Evolutionary conservation across 306 rosid genomes (phyloP).

Genomic region (Malus orientalis): DNA sequence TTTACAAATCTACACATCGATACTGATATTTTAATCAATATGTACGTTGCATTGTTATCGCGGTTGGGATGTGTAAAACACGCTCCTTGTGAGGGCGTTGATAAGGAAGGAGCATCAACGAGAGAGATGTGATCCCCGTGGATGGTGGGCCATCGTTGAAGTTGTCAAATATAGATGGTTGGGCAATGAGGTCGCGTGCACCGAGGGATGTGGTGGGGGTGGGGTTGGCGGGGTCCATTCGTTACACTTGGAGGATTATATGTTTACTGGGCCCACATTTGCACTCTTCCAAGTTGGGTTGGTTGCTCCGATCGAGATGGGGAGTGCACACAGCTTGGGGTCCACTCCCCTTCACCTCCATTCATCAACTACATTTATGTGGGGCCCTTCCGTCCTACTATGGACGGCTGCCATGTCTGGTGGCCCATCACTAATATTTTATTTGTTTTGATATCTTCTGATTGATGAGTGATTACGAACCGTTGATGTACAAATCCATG

Average conservation of each 20-base stretch:
- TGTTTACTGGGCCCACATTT: neutral
- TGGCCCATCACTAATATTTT: neutral
- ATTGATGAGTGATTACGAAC: too few species aligned
- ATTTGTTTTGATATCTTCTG: neutral
- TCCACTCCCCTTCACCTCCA: neutral
- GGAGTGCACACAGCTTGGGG: neutral
- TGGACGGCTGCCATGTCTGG: neutral
- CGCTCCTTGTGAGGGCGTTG: neutral
- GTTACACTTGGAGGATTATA: slow-evolving; percentile 3
- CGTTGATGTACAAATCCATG: too few species aligned
- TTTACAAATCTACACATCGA: too few species aligned
- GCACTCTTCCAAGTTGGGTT: neutral
- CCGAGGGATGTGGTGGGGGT: slow-evolving; percentile 11
- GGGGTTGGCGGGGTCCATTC: neutral
- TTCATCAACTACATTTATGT: neutral
- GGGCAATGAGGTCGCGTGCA: slow-evolving; percentile 22
- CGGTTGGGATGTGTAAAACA: neutral
- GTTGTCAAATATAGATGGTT: slow-evolving; percentile 17
- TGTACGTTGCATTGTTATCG: too few species aligned
- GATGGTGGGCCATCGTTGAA: slow-evolving; percentile 19
- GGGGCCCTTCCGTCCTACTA: neutral
- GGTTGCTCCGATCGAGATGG: slow-evolving; percentile 4
- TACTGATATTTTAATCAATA: too few species aligned
- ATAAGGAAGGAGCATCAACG: neutral
- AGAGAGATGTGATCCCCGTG: slow-evolving; percentile 14